Base-by-base conservation (phyloP, 1,284 basidiomycete genomes). In the Austroboletus niveus region DNA sequence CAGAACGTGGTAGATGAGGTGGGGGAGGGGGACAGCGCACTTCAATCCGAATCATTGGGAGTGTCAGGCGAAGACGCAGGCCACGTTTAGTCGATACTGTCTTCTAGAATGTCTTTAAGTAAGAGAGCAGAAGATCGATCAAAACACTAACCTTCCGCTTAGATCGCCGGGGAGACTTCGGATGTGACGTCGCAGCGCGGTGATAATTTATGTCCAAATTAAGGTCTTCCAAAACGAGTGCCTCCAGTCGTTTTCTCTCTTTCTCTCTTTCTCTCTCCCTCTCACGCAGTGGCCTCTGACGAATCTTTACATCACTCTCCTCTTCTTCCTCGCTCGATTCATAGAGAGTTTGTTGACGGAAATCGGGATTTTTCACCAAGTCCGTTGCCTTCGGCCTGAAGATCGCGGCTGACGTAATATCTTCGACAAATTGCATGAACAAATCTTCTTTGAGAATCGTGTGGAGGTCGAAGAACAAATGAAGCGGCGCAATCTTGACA, bases 391-490 rank as follows among this genome's bases (percentile, higher is more conserved):
- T 59, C 20, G 51, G 40, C 4, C 17, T 38, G 42, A 67, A 66
- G 5, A 66, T 52, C 34, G 52, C 30, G 11, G 61, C 47, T 15
- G 51, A 55, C 51, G 47, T 47, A 48, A 68, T 31, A 48, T 66
- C 57, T 53, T 74, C 57, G 31, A 59, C 51, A 27, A 59, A 69
- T 3, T 54, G 70, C 50, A 36, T 62, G 60, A 43, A 65, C 36
- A 48, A 14, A 49, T 60, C 76, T 48, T 58, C 73, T 48, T 66
- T 74, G 59, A 73, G 71, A 44, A 69, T 72, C 58, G 63, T 64
- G 34, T 75, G 79, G n/a, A 91, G 71, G 64, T 94, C 91, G 31
- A 89, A 51, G 62, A 92, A 91, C 12, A 89, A 42, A 61, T 92
- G 91, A 7, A 92, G 60, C 2, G 90, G 84, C 2, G 75, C 71